Conservation (phyloP, 129 eudicot species). For the Centaurea solstitialis region DNA sequence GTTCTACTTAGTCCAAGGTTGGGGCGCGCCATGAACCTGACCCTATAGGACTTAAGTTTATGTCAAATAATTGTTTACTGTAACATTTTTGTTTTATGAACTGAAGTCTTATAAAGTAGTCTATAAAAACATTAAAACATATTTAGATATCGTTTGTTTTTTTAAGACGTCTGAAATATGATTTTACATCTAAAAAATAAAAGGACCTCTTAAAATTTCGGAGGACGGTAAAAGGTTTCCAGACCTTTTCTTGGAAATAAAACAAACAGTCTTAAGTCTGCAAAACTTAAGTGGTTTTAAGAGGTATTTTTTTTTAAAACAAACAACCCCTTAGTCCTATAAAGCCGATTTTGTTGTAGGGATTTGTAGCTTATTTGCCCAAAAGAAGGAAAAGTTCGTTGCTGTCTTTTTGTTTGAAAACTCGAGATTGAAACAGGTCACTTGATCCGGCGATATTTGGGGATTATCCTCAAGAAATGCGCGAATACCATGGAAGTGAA, state of each 20-base stretch:
- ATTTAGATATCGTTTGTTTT: too few relatives aligned
- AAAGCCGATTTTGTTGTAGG: neutral
- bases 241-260: too few relatives aligned
- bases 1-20: too few relatives aligned
- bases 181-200: too few relatives aligned
- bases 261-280: too few relatives aligned
- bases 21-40: too few relatives aligned
- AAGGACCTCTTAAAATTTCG: too few relatives aligned
- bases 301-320: too few relatives aligned
- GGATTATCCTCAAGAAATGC: conserved; percentile 86
- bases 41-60: too few relatives aligned
- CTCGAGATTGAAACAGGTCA: conserved; percentile 43
- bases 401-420: neutral
- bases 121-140: neutral
- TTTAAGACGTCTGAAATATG: too few relatives aligned
- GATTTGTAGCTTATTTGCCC: neutral
- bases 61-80: neutral
- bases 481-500: conserved; percentile 48
- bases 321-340: neutral
- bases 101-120: neutral
- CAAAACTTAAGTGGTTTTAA: too few relatives aligned
- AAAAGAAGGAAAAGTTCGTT: neutral
- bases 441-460: conserved; percentile 83
- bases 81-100: neutral
- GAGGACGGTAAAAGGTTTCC: too few relatives aligned